Evolutionary conservation across 495 filamentous ascomycete genomes (phyloP).

Genomic region (Penicillium manginii): DNA sequence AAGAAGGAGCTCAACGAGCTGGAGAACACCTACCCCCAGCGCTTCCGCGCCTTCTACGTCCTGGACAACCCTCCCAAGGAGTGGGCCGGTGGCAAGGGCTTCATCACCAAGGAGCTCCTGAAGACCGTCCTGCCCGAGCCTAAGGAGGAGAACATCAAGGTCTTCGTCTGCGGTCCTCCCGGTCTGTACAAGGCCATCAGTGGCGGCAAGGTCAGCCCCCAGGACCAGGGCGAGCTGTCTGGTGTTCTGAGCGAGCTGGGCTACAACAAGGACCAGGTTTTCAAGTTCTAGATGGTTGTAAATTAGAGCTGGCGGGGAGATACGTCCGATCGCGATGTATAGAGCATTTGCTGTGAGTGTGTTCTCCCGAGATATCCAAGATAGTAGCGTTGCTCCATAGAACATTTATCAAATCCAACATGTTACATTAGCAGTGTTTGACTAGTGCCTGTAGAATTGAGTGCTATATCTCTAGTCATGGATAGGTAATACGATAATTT

Average conservation of each 20-base stretch:
- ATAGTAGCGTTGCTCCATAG: background rate
- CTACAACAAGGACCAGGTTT: conserved; percentile 92
- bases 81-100: conserved; percentile 77
- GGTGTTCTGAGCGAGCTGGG: conserved; percentile 89
- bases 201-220: conserved; percentile 83
- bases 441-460: no score
- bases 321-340: conserved; percentile 17
- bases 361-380: conserved; percentile 6
- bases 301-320: conserved; percentile 16
- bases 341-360: conserved; percentile 23
- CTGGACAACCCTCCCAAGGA: conserved; percentile 83
- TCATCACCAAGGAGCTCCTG: conserved; percentile 82
- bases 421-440: background rate
- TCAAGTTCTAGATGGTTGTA: conserved; percentile 78
- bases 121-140: conserved; percentile 93
- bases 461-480: no score
- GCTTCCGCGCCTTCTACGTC: conserved; percentile 88
- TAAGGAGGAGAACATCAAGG: conserved; percentile 85
- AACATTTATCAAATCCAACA: conserved; percentile 4
- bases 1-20: conserved; percentile 79
- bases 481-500: no score
- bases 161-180: conserved; percentile 90
- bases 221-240: conserved; percentile 87
- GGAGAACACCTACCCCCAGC: conserved; percentile 91
- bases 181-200: conserved; percentile 92